Percentiles rank a stretch among this genome's conserved stretches.
Evolutionary conservation across 129 eudicot genomes (phyloP).

Genomic region (Tanacetum coccineum): DNA sequence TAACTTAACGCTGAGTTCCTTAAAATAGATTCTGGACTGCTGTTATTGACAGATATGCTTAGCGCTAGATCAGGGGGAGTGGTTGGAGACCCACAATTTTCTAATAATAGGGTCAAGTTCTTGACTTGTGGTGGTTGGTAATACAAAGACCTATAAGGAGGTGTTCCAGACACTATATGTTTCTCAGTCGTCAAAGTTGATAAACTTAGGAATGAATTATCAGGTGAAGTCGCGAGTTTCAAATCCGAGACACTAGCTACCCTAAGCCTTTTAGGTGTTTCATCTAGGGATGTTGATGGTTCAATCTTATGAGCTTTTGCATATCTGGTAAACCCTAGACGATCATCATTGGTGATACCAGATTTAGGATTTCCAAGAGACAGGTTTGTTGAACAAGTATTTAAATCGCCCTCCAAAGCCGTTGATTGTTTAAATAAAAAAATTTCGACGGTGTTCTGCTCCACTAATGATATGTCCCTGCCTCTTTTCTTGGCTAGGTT

Average conservation of each 20-base stretch:
- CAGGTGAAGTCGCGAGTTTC: conserved; percentile 32
- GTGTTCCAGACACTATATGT: conserved; percentile 32
- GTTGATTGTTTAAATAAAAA: conserved; percentile 4
- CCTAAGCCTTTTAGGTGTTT: neutral
- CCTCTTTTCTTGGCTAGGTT: conserved; percentile 18
- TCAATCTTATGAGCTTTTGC: conserved; percentile 25
- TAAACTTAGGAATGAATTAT: conserved; percentile 43
- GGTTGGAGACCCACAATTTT: conserved; percentile 26
- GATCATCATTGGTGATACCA: conserved; percentile 4
- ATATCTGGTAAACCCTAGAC: conserved; percentile 27
- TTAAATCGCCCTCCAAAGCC: neutral
- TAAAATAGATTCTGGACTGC: conserved; percentile 68
- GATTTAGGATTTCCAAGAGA: conserved; percentile 3
- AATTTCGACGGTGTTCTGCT: conserved; percentile 20
- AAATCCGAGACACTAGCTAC: conserved; percentile 45
- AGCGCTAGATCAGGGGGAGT: conserved; percentile 43
- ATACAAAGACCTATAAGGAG: conserved; percentile 34
- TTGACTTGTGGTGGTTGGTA: conserved; percentile 43
- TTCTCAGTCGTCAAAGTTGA: conserved; percentile 33
- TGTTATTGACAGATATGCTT: conserved; percentile 31
- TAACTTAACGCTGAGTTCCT: conserved; percentile 75
- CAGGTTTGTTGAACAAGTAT: conserved; percentile 52
- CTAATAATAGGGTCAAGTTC: conserved; percentile 22
- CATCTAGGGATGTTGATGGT: conserved; percentile 20
- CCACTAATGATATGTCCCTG: conserved; percentile 16